Conservation (phyloP, 202 grass and related monocot species). For the Setaria viridis region DNA sequence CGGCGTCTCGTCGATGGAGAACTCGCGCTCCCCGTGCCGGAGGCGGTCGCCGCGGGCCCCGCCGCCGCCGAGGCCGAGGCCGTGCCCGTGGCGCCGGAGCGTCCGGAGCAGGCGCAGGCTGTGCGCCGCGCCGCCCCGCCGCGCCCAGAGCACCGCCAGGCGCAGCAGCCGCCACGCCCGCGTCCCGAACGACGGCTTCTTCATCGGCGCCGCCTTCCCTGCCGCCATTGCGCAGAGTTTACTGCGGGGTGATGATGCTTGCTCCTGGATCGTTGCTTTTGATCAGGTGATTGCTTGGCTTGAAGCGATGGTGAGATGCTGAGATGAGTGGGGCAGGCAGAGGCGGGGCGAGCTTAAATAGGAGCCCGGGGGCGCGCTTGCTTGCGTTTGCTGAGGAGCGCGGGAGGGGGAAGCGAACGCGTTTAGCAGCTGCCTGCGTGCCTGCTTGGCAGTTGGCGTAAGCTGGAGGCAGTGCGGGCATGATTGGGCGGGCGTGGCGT, state of each 20-base stretch:
- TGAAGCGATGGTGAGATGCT: neutral
- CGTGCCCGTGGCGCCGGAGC: constrained; percentile 45
- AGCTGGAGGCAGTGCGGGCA: constrained; percentile 23
- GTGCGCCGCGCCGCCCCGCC: constrained; percentile 53
- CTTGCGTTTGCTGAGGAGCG: neutral
- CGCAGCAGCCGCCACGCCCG: constrained; percentile 75
- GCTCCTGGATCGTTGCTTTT: neutral
- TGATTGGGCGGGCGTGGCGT: constrained; percentile 25
- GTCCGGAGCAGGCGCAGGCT: constrained; percentile 63
- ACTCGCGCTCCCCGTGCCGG: constrained; percentile 69
- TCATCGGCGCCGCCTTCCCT: neutral
- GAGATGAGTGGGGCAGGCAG: constrained; percentile 12
- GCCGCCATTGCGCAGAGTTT: neutral
- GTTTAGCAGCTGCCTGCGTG: constrained; percentile 5
- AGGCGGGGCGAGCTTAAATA: constrained; percentile 7
- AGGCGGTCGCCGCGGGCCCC: constrained; percentile 29
- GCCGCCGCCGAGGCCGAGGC: neutral
- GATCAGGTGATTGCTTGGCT: constrained; percentile 16
- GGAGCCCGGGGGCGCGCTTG: neutral
- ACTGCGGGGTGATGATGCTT: neutral
- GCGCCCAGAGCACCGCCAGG: constrained; percentile 68
- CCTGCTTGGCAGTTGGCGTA: constrained; percentile 31
- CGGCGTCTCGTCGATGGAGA: constrained; percentile 90
- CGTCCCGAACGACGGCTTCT: constrained; percentile 44
- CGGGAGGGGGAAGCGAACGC: constrained; percentile 45